Base-by-base conservation (phyloP, 2,329 filamentous ascomycete species). In the Alternaria sp. region DNA sequence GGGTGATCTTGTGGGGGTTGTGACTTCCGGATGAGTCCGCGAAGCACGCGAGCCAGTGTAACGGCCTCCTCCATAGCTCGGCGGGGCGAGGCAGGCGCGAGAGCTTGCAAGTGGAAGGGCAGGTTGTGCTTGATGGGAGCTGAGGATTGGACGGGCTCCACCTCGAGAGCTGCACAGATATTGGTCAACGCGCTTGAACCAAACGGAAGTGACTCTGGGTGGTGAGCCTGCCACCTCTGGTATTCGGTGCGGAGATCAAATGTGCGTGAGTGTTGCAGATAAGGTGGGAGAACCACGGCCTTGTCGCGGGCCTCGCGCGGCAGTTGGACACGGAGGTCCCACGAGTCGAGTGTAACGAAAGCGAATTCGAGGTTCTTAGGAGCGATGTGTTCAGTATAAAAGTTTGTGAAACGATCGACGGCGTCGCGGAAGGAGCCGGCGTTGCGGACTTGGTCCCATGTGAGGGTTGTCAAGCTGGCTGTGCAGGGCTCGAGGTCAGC, bases 91-190 rank as follows among this genome's bases (percentile, higher is more conserved):
- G 95, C 94, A 43, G 95, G 95, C 49, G 95, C 95, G 64, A 99
- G 85, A 12, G 95, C 94, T 83, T 99, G 95, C 63, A 99, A 85
- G 78, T 99, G 95, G 83, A 99, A 99, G 11, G 95, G 95, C 39
- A 99, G 86, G 78, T 98, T 98, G 80, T 98, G 95, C 82, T 98
- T 99, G 82, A 99, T 98, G 44, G 95, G 95, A 57, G 95, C 94
- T 75, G 94, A 98, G 11, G 94, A 94, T 81, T 98, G 94, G 38
- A 99, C 93, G 57, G 96, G 94, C 81, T 99, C 95, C 48, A 99
- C 95, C 82, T 99, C 95, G 54, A 99, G 89, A 55, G 95, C 95
- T 65, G 95, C 95, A 83, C 95, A 99, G 79, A 99, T 99, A 81
- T 98, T 98, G 72, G 94, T 91, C 67, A 99, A 86, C 79, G 95